These are phyloP conservation scores for Suhomyces choctaworum DNA, from an alignment of 1,139 yeast species.

Conservation along the genomic window DNA sequence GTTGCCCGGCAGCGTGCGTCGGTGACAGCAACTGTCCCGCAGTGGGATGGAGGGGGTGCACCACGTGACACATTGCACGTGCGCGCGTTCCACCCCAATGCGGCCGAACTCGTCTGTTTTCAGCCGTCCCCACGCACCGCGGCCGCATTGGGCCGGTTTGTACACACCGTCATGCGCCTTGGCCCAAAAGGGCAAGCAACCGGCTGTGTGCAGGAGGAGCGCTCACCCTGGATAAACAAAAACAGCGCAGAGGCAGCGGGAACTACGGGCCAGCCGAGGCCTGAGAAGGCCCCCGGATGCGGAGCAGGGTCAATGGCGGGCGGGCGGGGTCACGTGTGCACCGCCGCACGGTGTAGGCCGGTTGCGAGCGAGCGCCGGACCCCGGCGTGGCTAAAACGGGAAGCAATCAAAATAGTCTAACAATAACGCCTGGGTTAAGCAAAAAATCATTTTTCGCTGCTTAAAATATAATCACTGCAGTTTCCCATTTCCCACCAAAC, in stretches of 20 bases:
- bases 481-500: not conserved
- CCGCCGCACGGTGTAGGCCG: not conserved
- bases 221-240: not conserved
- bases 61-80: too few relatives aligned
- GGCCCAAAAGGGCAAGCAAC: not conserved
- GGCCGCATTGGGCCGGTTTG: not conserved
- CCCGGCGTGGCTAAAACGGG: slow-evolving; percentile 5
- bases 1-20: too few relatives aligned
- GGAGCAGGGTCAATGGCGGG: not conserved
- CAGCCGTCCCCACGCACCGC: not conserved
- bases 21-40: too few relatives aligned
- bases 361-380: not conserved
- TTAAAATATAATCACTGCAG: slow-evolving; percentile 8
- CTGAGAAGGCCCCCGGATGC: too few relatives aligned
- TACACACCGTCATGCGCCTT: not conserved
- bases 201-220: not conserved
- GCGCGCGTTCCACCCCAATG: not conserved
- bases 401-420: slow-evolving; percentile 12
- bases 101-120: not conserved
- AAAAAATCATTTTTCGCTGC: slow-evolving; percentile 5
- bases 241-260: too few relatives aligned
- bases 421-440: too few relatives aligned
- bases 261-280: too few relatives aligned
- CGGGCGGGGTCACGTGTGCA: not conserved
- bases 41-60: too few relatives aligned